These are phyloP conservation scores for Solanum neorickii DNA, from an alignment of 257 asterid species.

Conservation along the genomic window DNA sequence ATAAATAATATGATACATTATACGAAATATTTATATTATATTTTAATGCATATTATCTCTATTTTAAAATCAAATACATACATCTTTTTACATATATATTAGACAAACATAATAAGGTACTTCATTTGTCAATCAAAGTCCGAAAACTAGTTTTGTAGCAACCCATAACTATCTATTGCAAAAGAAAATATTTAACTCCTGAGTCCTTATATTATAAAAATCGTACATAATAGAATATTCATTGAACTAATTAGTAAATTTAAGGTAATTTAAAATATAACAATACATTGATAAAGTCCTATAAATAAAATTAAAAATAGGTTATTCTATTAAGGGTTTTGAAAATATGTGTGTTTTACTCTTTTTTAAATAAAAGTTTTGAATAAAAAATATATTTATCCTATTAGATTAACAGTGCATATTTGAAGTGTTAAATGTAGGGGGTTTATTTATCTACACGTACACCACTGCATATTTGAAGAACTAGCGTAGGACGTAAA, in stretches of 20 bases:
- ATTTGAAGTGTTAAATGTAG: neutral
- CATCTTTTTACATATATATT: neutral
- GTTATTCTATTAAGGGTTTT: neutral
- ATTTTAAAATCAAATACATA: neutral
- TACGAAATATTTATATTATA: neutral
- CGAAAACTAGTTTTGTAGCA: neutral
- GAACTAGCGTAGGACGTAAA: neutral
- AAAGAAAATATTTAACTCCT: neutral
- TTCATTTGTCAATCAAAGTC: neutral
- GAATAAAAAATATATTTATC: neutral
- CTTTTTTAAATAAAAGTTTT: neutral
- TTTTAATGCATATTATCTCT: no score
- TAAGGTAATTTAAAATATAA: no score
- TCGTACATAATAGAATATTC: neutral
- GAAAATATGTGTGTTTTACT: neutral
- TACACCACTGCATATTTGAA: neutral
- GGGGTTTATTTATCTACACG: neutral
- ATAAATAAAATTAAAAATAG: no score
- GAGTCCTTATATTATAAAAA: neutral
- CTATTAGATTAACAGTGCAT: neutral
- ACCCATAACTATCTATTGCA: neutral
- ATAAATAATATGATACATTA: neutral
- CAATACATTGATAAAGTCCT: neutral
- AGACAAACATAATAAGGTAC: neutral
- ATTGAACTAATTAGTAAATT: neutral